phyloP scores from a whole-genome alignment of 306 rosid species.

The Hippophae gyantsensis region DNA sequence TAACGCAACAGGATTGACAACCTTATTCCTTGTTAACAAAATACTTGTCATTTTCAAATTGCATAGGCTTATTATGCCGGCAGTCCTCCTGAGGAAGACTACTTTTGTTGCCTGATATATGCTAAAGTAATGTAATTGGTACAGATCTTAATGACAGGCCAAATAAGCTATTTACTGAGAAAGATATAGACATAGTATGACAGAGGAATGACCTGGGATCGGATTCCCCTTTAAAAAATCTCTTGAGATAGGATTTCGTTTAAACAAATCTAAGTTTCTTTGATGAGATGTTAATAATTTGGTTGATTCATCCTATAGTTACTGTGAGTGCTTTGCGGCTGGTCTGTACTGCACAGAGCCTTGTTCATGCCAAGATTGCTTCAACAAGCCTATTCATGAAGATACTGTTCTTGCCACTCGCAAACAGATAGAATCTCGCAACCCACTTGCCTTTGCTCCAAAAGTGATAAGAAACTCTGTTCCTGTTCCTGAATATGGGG shows the following conservation, averaged over 20 bases:
- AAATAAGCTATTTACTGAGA: too few relatives aligned
- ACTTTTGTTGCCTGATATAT: too few relatives aligned
- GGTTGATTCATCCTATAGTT: constrained; percentile 13
- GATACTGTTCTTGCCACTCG: constrained; percentile 20
- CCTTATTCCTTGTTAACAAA: too few relatives aligned
- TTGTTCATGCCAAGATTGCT: constrained; percentile 24
- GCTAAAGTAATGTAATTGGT: too few relatives aligned
- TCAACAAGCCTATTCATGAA: constrained; percentile 19
- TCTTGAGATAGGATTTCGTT: not conserved
- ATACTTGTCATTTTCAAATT: too few relatives aligned
- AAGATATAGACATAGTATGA: too few relatives aligned
- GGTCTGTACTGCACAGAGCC: constrained; percentile 26
- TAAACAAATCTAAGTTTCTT: not conserved
- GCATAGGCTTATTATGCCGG: too few relatives aligned
- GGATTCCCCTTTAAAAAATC: too few relatives aligned
- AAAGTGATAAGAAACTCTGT: constrained; percentile 18
- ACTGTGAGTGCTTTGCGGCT: constrained; percentile 27
- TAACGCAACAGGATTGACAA: too few relatives aligned
- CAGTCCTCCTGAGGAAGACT: too few relatives aligned
- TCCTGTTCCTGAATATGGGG: constrained; percentile 14
- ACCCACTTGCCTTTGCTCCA: constrained; percentile 31
- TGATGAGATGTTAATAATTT: not conserved
- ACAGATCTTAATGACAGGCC: too few relatives aligned
- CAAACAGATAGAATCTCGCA: constrained; percentile 21
- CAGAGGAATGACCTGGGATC: too few relatives aligned